Percentiles rank a stretch among this genome's conserved stretches.
Evolutionary conservation across 2,329 filamentous ascomycete species (phyloP).

Genomic region (Trichoderma pleuroti): DNA sequence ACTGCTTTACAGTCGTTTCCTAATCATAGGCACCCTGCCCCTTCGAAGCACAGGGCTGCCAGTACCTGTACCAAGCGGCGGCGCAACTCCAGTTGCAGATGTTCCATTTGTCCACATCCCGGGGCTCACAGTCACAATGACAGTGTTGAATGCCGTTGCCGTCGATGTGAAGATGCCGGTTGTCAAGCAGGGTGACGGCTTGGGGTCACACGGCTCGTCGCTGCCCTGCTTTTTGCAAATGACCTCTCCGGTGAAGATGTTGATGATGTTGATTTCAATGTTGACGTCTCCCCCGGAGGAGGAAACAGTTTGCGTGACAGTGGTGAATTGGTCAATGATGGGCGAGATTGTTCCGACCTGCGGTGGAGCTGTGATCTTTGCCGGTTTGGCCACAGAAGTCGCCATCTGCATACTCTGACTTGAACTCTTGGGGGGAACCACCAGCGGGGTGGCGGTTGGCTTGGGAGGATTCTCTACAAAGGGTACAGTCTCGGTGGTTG

Average conservation of each 20-base stretch:
- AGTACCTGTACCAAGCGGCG: background rate
- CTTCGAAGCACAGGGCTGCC: background rate
- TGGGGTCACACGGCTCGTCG: constrained; percentile 27
- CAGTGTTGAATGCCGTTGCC: constrained; percentile 36
- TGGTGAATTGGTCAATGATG: constrained; percentile 23
- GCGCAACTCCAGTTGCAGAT: background rate
- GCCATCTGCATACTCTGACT: background rate
- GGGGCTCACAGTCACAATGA: constrained; percentile 30
- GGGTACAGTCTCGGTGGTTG: background rate
- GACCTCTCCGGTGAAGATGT: constrained; percentile 31
- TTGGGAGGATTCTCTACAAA: background rate
- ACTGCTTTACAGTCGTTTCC: background rate
- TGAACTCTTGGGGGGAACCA: background rate
- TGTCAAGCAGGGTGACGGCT: constrained; percentile 23
- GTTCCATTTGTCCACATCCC: constrained; percentile 7
- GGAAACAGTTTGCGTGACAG: constrained; percentile 26
- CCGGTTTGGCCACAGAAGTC: background rate
- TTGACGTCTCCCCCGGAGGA: constrained; percentile 25
- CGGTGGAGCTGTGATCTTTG: constrained; percentile 25
- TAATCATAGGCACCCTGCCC: background rate
- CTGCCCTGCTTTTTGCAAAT: constrained; percentile 29
- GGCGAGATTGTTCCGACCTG: constrained; percentile 19
- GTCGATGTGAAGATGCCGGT: constrained; percentile 30
- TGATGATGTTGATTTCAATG: constrained; percentile 32
- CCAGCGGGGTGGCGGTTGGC: background rate